These are phyloP conservation scores for Pichia kluyveri DNA, from an alignment of 805 yeast genomes.

Conservation along the genomic window DNA sequence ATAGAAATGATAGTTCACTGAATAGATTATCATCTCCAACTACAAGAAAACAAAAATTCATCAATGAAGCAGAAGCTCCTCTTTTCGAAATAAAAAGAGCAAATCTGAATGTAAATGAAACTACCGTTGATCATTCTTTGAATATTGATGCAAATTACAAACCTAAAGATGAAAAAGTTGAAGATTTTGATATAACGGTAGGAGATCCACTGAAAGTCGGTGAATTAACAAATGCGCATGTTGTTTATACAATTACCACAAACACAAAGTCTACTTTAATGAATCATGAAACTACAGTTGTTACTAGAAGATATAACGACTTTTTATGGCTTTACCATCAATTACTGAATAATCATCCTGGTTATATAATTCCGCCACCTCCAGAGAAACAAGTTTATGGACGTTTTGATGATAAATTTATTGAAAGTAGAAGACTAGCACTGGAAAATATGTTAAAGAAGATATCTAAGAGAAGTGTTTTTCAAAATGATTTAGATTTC, in stretches of 20 bases:
- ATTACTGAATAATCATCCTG: conserved; percentile 79
- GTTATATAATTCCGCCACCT: conserved; percentile 88
- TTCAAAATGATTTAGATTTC: conserved; percentile 70
- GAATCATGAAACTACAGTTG: conserved; percentile 36
- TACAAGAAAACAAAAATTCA: conserved; percentile 15
- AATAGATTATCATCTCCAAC: conserved; percentile 23
- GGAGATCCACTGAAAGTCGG: conserved; percentile 92
- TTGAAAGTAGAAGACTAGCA: conserved; percentile 76
- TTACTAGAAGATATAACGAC: conserved; percentile 81
- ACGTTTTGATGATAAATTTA: conserved; percentile 80
- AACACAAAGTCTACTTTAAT: conserved; percentile 37
- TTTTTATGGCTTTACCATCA: conserved; percentile 93
- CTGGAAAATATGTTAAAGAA: conserved; percentile 79
- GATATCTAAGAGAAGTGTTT: conserved; percentile 44
- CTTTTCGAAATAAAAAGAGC: conserved; percentile 34
- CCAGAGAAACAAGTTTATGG: conserved; percentile 93
- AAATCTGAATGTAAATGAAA: not conserved
- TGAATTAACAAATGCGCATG: conserved; percentile 80
- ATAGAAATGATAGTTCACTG: not conserved
- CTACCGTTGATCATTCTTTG: not conserved
- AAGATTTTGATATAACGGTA: conserved; percentile 54
- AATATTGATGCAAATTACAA: not conserved
- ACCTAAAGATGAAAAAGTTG: conserved; percentile 13
- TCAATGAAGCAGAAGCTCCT: conserved; percentile 37
- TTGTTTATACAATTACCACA: conserved; percentile 73